Evolutionary conservation across 1,284 basidiomycete species (phyloP).

Genomic region (Tremellales sp.): DNA sequence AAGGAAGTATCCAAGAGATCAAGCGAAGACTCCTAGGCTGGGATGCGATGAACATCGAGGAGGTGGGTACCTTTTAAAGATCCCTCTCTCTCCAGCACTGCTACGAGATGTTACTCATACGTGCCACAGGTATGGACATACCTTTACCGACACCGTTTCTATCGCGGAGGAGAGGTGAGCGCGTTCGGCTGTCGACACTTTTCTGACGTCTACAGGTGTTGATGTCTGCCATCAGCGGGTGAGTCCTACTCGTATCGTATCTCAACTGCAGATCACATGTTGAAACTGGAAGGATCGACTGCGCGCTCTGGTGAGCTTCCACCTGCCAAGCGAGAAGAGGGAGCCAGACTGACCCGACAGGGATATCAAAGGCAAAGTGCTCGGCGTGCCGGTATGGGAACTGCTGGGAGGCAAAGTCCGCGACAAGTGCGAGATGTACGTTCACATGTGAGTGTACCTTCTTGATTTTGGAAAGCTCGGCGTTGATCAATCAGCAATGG

Average conservation of each 20-base stretch:
- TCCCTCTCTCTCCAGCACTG: too few species aligned
- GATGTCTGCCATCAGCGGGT: conserved; percentile 23
- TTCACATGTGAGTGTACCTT: background rate
- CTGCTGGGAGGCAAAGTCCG: conserved; percentile 65
- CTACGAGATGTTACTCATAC: too few species aligned
- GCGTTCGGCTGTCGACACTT: too few species aligned
- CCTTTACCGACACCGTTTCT: conserved; percentile 60
- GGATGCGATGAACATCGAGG: conserved; percentile 61
- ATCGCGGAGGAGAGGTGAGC: conserved; percentile 63
- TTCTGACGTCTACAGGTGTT: too few species aligned
- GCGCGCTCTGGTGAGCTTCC: too few species aligned
- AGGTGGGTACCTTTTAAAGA: too few species aligned
- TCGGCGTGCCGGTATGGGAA: conserved; percentile 63
- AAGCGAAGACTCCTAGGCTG: conserved; percentile 56
- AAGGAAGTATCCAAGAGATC: conserved; percentile 61
- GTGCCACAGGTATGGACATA: too few species aligned
- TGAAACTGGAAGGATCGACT: too few species aligned
- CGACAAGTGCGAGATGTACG: too few species aligned
- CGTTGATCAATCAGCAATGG: too few species aligned
- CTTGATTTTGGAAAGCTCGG: conserved; percentile 57
- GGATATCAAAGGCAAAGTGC: conserved; percentile 68
- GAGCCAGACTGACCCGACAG: too few species aligned
- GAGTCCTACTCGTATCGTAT: background rate
- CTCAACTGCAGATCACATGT: conserved; percentile 52
- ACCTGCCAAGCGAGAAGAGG: too few species aligned